Evolutionary conservation across 345 rosid genomes (phyloP).

Genomic region (Citrus mangshanensis): DNA sequence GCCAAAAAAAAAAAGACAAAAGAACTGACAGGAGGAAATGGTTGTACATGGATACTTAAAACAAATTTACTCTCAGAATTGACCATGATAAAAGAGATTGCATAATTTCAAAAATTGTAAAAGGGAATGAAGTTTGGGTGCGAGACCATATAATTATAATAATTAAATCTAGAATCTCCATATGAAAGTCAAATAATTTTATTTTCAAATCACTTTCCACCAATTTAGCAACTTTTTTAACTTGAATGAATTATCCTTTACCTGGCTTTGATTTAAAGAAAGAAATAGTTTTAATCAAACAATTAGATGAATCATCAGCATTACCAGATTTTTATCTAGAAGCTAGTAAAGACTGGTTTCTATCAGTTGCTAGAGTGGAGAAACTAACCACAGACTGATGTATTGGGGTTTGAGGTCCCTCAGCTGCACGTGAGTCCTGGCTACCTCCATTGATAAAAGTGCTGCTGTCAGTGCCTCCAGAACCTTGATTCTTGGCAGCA

Average conservation of each 20-base stretch:
- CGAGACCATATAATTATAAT: neutral
- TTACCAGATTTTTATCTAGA: neutral
- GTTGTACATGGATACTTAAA: neutral
- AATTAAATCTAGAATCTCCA: no score
- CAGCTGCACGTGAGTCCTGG: constrained; percentile 36
- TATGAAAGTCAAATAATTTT: no score
- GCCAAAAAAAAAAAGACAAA: neutral
- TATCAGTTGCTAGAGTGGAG: neutral
- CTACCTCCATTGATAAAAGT: constrained; percentile 37
- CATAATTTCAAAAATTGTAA: neutral
- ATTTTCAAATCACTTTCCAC: no score
- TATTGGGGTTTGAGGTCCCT: constrained; percentile 31
- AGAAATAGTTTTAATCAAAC: neutral
- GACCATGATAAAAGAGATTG: neutral
- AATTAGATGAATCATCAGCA: neutral
- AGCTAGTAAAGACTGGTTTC: neutral
- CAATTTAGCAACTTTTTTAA: no score
- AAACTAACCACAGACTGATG: constrained; percentile 50
- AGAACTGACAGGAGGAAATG: neutral
- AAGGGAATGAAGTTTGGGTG: neutral
- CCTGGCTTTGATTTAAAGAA: neutral
- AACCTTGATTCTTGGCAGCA: constrained; percentile 39
- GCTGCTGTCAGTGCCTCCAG: constrained; percentile 31
- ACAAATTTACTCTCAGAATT: neutral
- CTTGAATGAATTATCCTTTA: no score